Conservation (phyloP, 108 stramenopile genomes). For the Skeletonema tropicum region DNA sequence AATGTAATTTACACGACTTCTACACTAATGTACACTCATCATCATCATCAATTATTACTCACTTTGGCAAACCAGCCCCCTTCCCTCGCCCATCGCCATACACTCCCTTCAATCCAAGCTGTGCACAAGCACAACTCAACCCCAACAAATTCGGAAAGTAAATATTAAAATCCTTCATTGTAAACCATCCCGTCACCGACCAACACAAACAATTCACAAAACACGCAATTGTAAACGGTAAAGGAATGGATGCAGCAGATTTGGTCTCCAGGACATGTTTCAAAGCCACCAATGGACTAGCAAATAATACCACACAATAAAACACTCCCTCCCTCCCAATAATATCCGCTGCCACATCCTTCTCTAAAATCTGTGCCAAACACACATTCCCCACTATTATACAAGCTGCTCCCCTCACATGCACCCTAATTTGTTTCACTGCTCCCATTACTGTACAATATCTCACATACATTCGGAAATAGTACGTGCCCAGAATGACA, state of each 20-base stretch:
- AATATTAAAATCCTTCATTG: slow-evolving; percentile 78
- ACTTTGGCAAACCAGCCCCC: not conserved
- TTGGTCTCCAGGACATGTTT: slow-evolving; percentile 60
- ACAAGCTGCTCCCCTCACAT: slow-evolving; percentile 19
- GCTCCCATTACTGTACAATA: slow-evolving; percentile 17
- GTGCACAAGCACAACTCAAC: slow-evolving; percentile 63
- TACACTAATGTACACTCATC: not conserved
- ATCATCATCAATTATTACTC: not conserved
- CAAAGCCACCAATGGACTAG: slow-evolving; percentile 60
- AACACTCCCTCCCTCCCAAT: slow-evolving; percentile 39
- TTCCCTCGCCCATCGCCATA: slow-evolving; percentile 47
- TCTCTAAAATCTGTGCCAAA: slow-evolving; percentile 7
- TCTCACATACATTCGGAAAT: slow-evolving; percentile 23
- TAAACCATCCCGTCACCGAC: slow-evolving; percentile 64
- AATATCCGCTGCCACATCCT: slow-evolving; percentile 24
- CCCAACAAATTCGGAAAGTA: slow-evolving; percentile 81
- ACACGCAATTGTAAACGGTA: slow-evolving; percentile 84
- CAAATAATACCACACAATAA: slow-evolving; percentile 69
- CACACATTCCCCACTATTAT: slow-evolving; percentile 30
- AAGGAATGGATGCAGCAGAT: slow-evolving; percentile 66
- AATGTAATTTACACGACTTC: not conserved
- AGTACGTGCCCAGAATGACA: slow-evolving; percentile 26
- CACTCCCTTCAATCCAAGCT: slow-evolving; percentile 64
- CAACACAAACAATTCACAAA: slow-evolving; percentile 74
- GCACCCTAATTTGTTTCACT: slow-evolving; percentile 27